Percentiles rank a stretch among this genome's conserved stretches.
Conservation (phyloP, 129 eudicot genomes). For the Sambucus nigra region DNA sequence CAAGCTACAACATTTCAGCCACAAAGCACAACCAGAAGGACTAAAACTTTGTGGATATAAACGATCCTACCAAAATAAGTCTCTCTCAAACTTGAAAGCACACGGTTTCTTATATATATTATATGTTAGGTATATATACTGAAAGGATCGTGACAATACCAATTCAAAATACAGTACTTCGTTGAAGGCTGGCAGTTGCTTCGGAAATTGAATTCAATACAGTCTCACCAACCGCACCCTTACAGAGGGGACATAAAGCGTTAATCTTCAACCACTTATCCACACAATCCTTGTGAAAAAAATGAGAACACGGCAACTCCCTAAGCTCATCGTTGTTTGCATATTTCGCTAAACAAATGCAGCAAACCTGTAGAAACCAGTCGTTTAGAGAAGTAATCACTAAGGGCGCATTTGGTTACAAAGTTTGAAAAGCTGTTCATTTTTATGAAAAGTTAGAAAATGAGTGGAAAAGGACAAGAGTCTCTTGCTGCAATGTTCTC, state of each 20-base stretch:
- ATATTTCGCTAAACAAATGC: constrained; percentile 85
- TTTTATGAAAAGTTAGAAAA: no score
- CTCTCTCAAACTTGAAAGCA: background rate
- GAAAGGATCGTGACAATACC: no score
- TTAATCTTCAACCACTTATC: constrained; percentile 94
- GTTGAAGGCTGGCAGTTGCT: constrained; percentile 58
- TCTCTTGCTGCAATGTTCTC: no score
- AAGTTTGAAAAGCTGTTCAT: no score
- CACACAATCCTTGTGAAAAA: constrained; percentile 87
- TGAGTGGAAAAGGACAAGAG: no score
- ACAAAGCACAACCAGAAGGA: background rate
- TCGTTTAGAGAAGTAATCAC: background rate
- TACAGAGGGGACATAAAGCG: constrained; percentile 82
- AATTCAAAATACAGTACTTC: constrained; percentile 16
- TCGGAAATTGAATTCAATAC: constrained; percentile 46
- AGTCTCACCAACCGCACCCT: constrained; percentile 85
- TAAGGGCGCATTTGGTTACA: no score
- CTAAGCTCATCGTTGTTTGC: constrained; percentile 80
- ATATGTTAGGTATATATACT: background rate
- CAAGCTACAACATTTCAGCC: no score
- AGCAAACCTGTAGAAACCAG: constrained; percentile 53
- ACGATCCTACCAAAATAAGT: background rate
- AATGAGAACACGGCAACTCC: constrained; percentile 79
- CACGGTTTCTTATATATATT: background rate
- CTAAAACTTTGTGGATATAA: background rate